Conservation (phyloP, 148 eudicot genomes). For the Chenopodium berlandieri region DNA sequence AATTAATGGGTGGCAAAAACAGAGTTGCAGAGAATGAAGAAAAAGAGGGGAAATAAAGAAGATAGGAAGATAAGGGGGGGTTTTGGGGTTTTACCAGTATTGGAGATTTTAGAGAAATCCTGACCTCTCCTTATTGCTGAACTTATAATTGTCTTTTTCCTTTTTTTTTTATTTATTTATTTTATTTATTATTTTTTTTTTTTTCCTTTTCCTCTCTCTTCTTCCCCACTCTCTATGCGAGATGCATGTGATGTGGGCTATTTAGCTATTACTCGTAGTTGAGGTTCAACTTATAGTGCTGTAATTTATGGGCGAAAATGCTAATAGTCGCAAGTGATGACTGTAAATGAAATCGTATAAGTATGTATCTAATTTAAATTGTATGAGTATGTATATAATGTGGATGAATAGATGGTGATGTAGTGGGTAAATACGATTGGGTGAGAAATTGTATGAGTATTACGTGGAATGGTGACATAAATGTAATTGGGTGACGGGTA, state of each 20-base stretch:
- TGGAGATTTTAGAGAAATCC: slow-evolving; percentile 48
- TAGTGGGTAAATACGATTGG: too few relatives aligned
- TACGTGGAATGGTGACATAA: too few relatives aligned
- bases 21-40: not conserved
- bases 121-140: slow-evolving; percentile 59
- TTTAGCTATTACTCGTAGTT: not conserved
- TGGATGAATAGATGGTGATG: too few relatives aligned
- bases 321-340: too few relatives aligned
- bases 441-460: too few relatives aligned
- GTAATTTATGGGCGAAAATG: too few relatives aligned
- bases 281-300: not conserved
- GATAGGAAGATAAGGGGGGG: slow-evolving; percentile 29
- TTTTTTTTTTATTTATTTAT: slow-evolving; percentile 17
- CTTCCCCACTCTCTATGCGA: slow-evolving; percentile 2
- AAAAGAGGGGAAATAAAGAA: not conserved
- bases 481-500: too few relatives aligned
- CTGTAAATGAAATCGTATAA: too few relatives aligned
- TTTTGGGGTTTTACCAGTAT: slow-evolving; percentile 41
- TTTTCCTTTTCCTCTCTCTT: slow-evolving; percentile 14
- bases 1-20: not conserved
- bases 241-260: slow-evolving; percentile 42
- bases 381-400: too few relatives aligned
- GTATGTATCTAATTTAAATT: too few relatives aligned
- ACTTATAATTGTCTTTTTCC: slow-evolving; percentile 19
- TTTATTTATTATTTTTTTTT: too few relatives aligned